Conservation (phyloP, 1,284 basidiomycete genomes). For the Rhodotorula glutinis region DNA sequence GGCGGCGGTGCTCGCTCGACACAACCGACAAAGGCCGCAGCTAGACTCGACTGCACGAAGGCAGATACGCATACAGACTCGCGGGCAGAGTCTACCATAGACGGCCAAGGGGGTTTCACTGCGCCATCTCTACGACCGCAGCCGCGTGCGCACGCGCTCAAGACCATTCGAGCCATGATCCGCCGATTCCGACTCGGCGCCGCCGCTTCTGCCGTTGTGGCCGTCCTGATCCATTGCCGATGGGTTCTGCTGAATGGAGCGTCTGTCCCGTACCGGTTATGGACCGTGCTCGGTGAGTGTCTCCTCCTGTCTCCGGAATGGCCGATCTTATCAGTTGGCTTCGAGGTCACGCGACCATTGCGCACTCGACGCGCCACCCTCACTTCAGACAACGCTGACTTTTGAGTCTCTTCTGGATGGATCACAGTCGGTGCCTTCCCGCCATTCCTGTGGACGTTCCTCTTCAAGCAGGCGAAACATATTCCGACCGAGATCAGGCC, state of each 20-base stretch:
- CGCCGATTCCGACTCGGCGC: slow-evolving; percentile 10
- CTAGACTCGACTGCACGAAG: too few species aligned
- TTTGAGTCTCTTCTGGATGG: too few species aligned
- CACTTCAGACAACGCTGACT: too few species aligned
- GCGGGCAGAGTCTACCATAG: too few species aligned
- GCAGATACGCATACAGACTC: too few species aligned
- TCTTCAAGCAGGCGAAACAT: slow-evolving; percentile 39
- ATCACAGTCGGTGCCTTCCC: slow-evolving; percentile 36
- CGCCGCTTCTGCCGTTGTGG: not conserved
- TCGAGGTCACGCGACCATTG: not conserved
- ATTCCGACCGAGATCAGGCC: slow-evolving; percentile 37
- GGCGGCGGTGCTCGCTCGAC: too few species aligned
- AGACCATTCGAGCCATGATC: not conserved
- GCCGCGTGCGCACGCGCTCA: too few species aligned
- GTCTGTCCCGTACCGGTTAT: slow-evolving; percentile 26
- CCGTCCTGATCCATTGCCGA: slow-evolving; percentile 25
- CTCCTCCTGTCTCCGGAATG: too few species aligned
- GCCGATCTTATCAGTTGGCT: not conserved
- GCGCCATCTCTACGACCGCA: too few species aligned
- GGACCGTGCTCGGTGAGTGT: slow-evolving; percentile 26
- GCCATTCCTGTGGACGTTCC: slow-evolving; percentile 36
- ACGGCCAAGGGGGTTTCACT: too few species aligned
- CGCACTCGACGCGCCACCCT: too few species aligned
- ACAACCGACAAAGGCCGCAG: too few species aligned
- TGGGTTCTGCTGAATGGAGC: slow-evolving; percentile 36